Base-by-base conservation (phyloP, 2,329 filamentous ascomycete genomes). In the Xylaria sp. region DNA sequence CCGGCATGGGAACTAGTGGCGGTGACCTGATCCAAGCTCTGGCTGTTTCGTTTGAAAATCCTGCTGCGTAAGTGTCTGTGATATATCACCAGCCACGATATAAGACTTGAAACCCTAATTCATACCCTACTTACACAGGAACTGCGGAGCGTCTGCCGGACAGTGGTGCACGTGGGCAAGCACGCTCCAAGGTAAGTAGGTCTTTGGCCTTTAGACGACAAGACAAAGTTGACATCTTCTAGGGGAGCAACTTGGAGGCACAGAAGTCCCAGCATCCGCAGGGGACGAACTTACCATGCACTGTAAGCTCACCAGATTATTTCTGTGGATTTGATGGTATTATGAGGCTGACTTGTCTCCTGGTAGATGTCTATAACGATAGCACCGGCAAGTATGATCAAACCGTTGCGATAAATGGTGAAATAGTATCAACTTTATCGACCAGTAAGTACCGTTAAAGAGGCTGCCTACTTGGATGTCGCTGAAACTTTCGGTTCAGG, bases 91-190 rank as follows among this genome's bases (percentile, higher is more conserved):
- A 53, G 25, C 6, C 48, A 16, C 48, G 0, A 25, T 47, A 21
- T 0, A 9, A 32, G 27, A 51, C 13, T 32, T 18, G 18, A 27
- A 51, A 5, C 18, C 18, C 9, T 40, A 16, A 40, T 23, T 25
- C 16, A 18, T 40, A 21, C 1, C 13, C 13, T 37, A 2, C 4
- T 57, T 18, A 40, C 12, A 25, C 51, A 66, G 63, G 21, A 77
- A 78, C 68, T 79, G 77, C 29, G 76, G 77, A 5, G 77, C 72
- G 0, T 74, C 44, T 0, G 58, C 69, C 10, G 78, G 78, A 25
- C 76, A 79, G 57, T 79, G 78, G 78, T 79, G 78, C 53, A 74
- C 72, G 1, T 79, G 76, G 73, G 78, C 77, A 10, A 79, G 77
- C 51, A 78, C 76, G 0, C 73, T 79, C 8, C 71, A 78, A 59